phyloP scores from a whole-genome alignment of 768 basidiomycete genomes.

The Calocera viscosa region DNA sequence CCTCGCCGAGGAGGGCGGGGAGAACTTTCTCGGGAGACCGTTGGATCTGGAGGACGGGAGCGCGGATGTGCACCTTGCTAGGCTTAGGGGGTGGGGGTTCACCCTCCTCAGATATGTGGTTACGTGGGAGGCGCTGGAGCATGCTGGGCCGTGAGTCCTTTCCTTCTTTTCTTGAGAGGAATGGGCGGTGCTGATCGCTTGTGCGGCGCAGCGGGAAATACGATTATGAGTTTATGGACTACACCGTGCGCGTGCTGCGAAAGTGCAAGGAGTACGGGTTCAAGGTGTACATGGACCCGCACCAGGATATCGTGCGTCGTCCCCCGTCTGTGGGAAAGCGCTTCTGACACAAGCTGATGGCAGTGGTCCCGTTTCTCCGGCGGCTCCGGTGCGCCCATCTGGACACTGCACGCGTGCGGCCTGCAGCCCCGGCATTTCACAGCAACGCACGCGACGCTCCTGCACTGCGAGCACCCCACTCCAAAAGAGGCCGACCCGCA shows the following conservation, averaged over 20 bases:
- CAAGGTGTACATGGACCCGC: constrained; percentile 84
- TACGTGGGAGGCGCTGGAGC: constrained; percentile 94
- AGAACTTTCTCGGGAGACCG: constrained; percentile 63
- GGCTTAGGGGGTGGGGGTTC: constrained; percentile 90
- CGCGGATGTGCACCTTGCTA: constrained; percentile 70
- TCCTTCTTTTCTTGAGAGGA: not conserved
- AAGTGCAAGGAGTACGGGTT: constrained; percentile 91
- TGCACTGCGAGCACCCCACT: constrained; percentile 80
- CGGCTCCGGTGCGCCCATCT: constrained; percentile 88
- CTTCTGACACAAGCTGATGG: not conserved
- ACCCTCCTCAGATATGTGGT: constrained; percentile 69
- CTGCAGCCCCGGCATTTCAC: constrained; percentile 77
- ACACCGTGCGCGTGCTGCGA: constrained; percentile 69
- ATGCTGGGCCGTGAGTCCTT: constrained; percentile 77
- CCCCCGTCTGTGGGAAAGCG: not conserved
- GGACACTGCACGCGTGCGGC: constrained; percentile 85
- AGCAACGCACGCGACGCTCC: constrained; percentile 67
- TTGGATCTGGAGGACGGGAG: constrained; percentile 73
- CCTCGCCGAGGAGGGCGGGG: constrained; percentile 51
- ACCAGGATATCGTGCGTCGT: constrained; percentile 78
- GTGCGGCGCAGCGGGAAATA: constrained; percentile 55
- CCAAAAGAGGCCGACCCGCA: constrained; percentile 52
- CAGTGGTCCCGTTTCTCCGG: constrained; percentile 95
- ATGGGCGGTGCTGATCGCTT: not conserved
- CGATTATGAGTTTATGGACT: constrained; percentile 86